Conservation (phyloP, 2,329 filamentous ascomycete genomes). For the Aphanoascus verrucosus region DNA sequence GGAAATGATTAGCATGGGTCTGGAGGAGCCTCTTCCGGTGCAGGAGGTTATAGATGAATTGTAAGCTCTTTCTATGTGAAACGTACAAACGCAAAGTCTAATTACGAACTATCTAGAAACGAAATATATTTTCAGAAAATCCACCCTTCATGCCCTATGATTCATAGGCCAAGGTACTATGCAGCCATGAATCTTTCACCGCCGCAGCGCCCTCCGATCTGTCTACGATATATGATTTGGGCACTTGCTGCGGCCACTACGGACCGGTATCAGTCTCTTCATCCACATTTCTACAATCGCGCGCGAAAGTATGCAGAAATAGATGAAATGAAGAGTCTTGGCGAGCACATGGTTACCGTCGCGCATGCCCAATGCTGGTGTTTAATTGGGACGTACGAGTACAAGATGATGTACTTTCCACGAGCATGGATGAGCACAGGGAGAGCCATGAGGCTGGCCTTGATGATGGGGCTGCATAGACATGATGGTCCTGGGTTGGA, state of each 20-base stretch:
- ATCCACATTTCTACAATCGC: slow-evolving; percentile 80
- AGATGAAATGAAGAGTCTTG: slow-evolving; percentile 85
- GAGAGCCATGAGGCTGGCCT: slow-evolving; percentile 63
- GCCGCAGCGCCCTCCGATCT: slow-evolving; percentile 72
- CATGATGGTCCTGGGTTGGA: slow-evolving; percentile 73
- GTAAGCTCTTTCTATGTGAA: slow-evolving; percentile 41
- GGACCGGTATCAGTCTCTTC: slow-evolving; percentile 68
- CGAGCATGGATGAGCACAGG: slow-evolving; percentile 90
- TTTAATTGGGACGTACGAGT: slow-evolving; percentile 74
- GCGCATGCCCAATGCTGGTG: slow-evolving; percentile 78
- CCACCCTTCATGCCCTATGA: slow-evolving; percentile 74
- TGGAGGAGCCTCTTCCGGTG: slow-evolving; percentile 70
- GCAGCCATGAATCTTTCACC: slow-evolving; percentile 85
- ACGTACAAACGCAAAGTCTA: not conserved
- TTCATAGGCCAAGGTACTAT: slow-evolving; percentile 78
- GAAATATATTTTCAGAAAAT: slow-evolving; percentile 85
- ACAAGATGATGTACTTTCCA: slow-evolving; percentile 96
- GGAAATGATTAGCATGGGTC: slow-evolving; percentile 73
- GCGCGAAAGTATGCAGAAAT: slow-evolving; percentile 81
- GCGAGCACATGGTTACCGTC: slow-evolving; percentile 76
- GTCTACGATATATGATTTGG: slow-evolving; percentile 91
- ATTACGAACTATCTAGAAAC: slow-evolving; percentile 44
- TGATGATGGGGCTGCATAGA: slow-evolving; percentile 89
- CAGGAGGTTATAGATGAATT: slow-evolving; percentile 77
- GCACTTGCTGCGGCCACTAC: slow-evolving; percentile 75